Conservation (phyloP, 805 yeast genomes). For the Suhomyces emberorum region DNA sequence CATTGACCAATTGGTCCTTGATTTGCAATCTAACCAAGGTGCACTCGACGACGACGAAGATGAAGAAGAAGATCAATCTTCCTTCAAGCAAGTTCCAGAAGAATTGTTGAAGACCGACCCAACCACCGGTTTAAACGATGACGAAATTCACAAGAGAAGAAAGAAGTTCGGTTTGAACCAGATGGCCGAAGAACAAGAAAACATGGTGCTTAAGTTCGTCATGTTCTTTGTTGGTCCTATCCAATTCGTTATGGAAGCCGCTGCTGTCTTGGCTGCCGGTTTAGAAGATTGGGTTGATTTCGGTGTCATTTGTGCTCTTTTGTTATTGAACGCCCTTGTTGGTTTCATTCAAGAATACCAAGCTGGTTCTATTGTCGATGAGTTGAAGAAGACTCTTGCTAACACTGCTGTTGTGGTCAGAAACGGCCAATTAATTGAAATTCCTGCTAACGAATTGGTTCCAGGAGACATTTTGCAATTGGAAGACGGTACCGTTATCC, state of each 20-base stretch:
- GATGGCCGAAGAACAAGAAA: constrained; percentile 87
- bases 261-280: constrained; percentile 94
- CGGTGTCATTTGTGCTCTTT: constrained; percentile 91
- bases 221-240: constrained; percentile 93
- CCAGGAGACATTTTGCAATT: constrained; percentile 93
- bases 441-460: constrained; percentile 81
- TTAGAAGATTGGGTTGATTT: constrained; percentile 98
- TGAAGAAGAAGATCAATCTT: constrained; percentile 25
- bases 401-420: constrained; percentile 84
- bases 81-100: constrained; percentile 76
- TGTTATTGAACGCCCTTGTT: constrained; percentile 83
- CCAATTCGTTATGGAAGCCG: constrained; percentile 97
- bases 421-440: constrained; percentile 72
- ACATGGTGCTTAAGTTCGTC: constrained; percentile 71
- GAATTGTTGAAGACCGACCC: constrained; percentile 83
- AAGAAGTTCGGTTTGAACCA: constrained; percentile 88
- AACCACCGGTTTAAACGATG: constrained; percentile 67
- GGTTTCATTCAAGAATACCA: constrained; percentile 98
- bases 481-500: constrained; percentile 91
- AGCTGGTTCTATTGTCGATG: constrained; percentile 97
- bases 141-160: constrained; percentile 78
- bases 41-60: constrained; percentile 12
- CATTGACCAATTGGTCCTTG: constrained; percentile 65
- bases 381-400: constrained; percentile 91
- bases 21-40: constrained; percentile 69